phyloP scores from a whole-genome alignment of 441 rosid genomes.

The Adansonia grandidieri region DNA sequence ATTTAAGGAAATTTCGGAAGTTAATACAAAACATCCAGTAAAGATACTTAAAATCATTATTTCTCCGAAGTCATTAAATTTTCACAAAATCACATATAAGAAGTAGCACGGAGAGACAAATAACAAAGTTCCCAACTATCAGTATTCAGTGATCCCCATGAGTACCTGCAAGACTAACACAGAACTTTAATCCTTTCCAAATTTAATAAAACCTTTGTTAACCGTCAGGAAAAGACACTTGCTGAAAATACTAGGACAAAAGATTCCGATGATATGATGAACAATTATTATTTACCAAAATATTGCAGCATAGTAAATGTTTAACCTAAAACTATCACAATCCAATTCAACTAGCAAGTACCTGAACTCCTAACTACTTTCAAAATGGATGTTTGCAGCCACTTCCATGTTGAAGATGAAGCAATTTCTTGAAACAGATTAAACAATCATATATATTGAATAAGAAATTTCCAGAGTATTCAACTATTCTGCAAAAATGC shows the following conservation, averaged over 20 bases:
- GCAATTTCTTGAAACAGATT: slow-evolving; percentile 55
- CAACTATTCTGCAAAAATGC: slow-evolving; percentile 17
- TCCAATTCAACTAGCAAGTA: slow-evolving; percentile 27
- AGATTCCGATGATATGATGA: background rate
- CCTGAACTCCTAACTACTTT: slow-evolving; percentile 67
- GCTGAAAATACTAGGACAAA: background rate
- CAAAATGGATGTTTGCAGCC: slow-evolving; percentile 52
- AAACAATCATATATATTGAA: slow-evolving; percentile 30
- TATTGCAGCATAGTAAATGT: slow-evolving; percentile 18
- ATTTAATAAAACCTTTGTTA: slow-evolving; percentile 8
- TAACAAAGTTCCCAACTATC: background rate
- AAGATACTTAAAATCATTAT: slow-evolving; percentile 1
- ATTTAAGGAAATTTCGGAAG: slow-evolving; percentile 12
- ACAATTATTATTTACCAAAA: background rate
- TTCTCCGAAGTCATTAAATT: slow-evolving; percentile 19
- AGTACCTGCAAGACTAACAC: background rate
- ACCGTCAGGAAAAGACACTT: background rate
- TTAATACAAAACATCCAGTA: slow-evolving; percentile 11
- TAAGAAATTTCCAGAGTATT: slow-evolving; percentile 12
- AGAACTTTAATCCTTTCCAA: background rate
- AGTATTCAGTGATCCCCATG: background rate
- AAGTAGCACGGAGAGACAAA: background rate
- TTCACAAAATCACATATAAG: background rate
- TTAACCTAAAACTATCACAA: too few species aligned
- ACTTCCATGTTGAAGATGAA: slow-evolving; percentile 67